Conservation (phyloP, 1,284 basidiomycete species). For the Pyrrhoderma lamaoense region DNA sequence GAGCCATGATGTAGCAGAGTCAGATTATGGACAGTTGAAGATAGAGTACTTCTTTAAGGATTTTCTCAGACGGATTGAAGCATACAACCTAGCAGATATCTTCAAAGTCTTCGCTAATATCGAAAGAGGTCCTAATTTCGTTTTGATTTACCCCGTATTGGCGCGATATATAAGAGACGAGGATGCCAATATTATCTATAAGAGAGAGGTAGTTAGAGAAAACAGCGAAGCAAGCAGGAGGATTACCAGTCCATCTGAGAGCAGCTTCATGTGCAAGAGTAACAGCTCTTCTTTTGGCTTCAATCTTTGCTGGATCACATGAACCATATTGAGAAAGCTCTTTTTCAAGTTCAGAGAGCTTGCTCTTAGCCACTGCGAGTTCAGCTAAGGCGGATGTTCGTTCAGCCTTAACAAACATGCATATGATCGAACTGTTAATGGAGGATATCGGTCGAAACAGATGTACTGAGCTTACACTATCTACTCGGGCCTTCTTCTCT, state of each 20-base stretch:
- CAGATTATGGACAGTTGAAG: no score
- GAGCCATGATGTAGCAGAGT: no score
- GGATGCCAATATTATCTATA: conserved; percentile 54
- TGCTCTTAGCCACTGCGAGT: conserved; percentile 44
- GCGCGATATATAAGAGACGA: conserved; percentile 57
- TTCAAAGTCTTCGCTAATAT: conserved; percentile 65
- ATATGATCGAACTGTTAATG: not conserved
- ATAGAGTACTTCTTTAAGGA: no score
- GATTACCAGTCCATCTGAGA: conserved; percentile 80
- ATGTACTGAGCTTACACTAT: conserved; percentile 46
- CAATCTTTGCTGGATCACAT: conserved; percentile 74
- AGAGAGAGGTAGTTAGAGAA: no score
- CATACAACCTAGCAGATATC: conserved; percentile 45
- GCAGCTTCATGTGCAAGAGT: conserved; percentile 74
- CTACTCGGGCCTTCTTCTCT: conserved; percentile 52
- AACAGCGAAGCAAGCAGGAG: no score
- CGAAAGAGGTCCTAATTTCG: conserved; percentile 58
- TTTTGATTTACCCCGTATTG: conserved; percentile 48
- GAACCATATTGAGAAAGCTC: conserved; percentile 74
- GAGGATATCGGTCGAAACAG: not conserved
- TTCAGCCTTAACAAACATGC: conserved; percentile 38
- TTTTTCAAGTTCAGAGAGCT: conserved; percentile 50
- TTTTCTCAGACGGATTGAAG: no score
- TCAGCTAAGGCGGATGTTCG: conserved; percentile 44
- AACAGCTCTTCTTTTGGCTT: conserved; percentile 63